These are phyloP conservation scores for Septoria linicola DNA, from an alignment of 2,329 filamentous ascomycete species.

Conservation along the genomic window DNA sequence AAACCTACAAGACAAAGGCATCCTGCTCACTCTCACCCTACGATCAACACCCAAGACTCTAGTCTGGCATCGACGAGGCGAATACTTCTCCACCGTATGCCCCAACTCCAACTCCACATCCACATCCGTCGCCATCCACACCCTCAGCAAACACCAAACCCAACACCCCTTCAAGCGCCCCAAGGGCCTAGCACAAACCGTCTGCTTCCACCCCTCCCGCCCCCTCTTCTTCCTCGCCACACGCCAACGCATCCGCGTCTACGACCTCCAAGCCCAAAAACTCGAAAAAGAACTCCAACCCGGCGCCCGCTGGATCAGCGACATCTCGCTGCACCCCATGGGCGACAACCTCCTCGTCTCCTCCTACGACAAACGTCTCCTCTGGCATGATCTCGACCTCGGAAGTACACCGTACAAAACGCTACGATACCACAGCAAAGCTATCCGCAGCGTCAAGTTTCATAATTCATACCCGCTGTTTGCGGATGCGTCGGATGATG, in stretches of 20 bases:
- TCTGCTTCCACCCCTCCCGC: constrained; percentile 90
- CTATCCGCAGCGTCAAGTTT: constrained; percentile 84
- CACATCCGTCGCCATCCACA: constrained; percentile 88
- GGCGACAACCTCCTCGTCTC: constrained; percentile 94
- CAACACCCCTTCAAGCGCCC: constrained; percentile 86
- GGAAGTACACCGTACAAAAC: constrained; percentile 92
- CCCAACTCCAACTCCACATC: constrained; percentile 65
- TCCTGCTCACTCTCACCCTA: constrained; percentile 77
- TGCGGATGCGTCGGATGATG: constrained; percentile 92
- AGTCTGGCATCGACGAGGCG: constrained; percentile 89
- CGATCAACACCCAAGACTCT: constrained; percentile 70
- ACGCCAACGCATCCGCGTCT: constrained; percentile 86
- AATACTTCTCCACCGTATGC: constrained; percentile 91
- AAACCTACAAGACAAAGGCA: constrained; percentile 71
- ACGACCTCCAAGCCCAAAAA: constrained; percentile 88
- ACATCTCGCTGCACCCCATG: constrained; percentile 86
- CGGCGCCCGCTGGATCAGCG: constrained; percentile 90
- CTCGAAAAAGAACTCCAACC: constrained; percentile 91
- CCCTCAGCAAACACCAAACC: constrained; percentile 88
- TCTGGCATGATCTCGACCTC: constrained; percentile 97
- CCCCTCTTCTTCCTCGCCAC: constrained; percentile 96
- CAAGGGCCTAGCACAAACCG: constrained; percentile 77
- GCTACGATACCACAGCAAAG: constrained; percentile 88
- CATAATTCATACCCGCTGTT: constrained; percentile 80
- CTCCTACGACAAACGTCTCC: constrained; percentile 86